A percentile compares a stretch with the other conserved stretches of the same genome.
Conservation (phyloP, 2,329 filamentous ascomycete genomes). For the Drechslerella stenobrocha region DNA sequence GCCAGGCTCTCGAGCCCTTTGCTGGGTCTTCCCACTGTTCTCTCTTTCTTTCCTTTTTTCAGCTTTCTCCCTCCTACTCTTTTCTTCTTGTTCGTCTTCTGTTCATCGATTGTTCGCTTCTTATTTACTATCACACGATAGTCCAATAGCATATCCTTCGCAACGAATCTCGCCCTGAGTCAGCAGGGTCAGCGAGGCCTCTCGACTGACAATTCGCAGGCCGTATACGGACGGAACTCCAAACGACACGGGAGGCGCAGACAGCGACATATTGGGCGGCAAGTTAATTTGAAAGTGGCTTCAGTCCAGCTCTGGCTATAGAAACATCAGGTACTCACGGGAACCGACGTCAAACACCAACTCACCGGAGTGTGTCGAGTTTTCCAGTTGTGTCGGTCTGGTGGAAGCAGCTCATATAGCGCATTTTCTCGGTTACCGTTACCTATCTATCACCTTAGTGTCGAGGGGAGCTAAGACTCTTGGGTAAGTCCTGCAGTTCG, state of each 20-base stretch:
- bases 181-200: too few species aligned
- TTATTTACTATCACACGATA: not conserved
- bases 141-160: too few species aligned
- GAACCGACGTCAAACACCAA: not conserved
- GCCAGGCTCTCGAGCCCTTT: slow-evolving; percentile 22
- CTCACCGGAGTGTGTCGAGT: not conserved
- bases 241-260: not conserved
- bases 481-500: slow-evolving; percentile 24
- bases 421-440: not conserved
- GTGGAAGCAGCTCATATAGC: not conserved
- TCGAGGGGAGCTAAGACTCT: not conserved
- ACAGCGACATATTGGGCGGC: not conserved
- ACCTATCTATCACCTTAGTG: not conserved
- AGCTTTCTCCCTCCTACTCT: slow-evolving; percentile 12
- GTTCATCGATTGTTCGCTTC: slow-evolving; percentile 20
- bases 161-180: too few species aligned
- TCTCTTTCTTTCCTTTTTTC: slow-evolving; percentile 20
- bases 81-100: slow-evolving; percentile 21
- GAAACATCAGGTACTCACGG: not conserved
- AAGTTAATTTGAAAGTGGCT: not conserved
- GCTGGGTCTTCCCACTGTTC: slow-evolving; percentile 6
- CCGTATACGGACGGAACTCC: slow-evolving; percentile 4
- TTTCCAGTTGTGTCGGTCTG: not conserved
- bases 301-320: not conserved
- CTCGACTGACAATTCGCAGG: not conserved